Base-by-base conservation (phyloP, 495 filamentous ascomycete species). In the Cercophora newfieldiana region DNA sequence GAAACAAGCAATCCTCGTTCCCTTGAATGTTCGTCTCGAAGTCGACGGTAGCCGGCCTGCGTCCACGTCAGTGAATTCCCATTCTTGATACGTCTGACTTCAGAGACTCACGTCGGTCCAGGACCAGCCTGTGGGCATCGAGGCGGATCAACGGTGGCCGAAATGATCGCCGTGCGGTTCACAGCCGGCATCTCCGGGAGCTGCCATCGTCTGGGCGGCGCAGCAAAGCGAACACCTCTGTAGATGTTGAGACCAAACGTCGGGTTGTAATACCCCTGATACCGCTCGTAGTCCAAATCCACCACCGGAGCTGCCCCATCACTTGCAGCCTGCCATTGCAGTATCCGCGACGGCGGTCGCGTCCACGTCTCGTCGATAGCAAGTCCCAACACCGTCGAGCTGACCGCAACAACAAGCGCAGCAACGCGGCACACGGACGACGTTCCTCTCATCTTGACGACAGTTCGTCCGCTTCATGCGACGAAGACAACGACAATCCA, bases 1-100 rank as follows among this genome's bases (percentile, higher is more conserved):
- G 70, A 66, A 78, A 84, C n/a, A 84, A 75, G 50, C 83, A 86
- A 67, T 86, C 83, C 70, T 86, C 83, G 53, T 77, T 72, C 0
- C 80, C 81, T 48, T 57, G 63, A 12, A 69, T 72, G 25, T 60
- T 8, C 0, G 51, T 24, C 7, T 66, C 57, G 25, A 64, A 70
- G 48, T 68, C 24, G 28, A 68, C 44, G 18, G 31, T 31, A 8
- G 65, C 31, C 1, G 66, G 59, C 16, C 66, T 68, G 18, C 22
- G 31, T 7, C 16, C n/a, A n/a, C 53, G 51, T 26, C 4, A 65
- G 22, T 12, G 51, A n/a, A n/a, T n/a, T n/a, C n/a, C n/a, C n/a
- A n/a, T n/a, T n/a, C n/a, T n/a, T n/a, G n/a, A n/a, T n/a, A n/a
- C n/a, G n/a, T n/a, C n/a, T n/a, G n/a, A n/a, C n/a, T n/a, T n/a